A percentile compares a stretch with the other conserved stretches of the same genome.
Evolutionary conservation across 331 rosid genomes (phyloP).

Genomic region (Stylosanthes scabra): DNA sequence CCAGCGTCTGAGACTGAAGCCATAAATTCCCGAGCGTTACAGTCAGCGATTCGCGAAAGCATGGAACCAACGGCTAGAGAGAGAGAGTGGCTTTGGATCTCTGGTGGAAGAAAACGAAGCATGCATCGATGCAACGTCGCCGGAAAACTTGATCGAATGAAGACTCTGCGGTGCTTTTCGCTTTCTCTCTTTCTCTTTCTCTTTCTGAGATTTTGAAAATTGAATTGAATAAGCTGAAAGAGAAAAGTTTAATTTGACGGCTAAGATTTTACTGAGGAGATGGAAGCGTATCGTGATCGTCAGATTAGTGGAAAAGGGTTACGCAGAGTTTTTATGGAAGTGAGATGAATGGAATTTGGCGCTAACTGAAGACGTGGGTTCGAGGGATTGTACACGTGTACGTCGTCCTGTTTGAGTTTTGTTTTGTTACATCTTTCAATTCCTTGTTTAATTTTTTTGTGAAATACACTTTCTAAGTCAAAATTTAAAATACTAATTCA

Average conservation of each 20-base stretch:
- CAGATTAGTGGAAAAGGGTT: conserved; percentile 39
- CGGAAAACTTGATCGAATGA: conserved; percentile 25
- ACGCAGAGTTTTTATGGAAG: conserved; percentile 27
- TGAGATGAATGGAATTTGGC: conserved; percentile 67
- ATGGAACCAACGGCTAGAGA: conserved; percentile 4
- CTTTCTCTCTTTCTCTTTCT: neutral
- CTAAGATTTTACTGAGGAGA: conserved; percentile 12
- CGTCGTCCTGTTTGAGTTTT: neutral
- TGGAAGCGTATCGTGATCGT: conserved; percentile 25
- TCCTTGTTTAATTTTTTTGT: too few relatives aligned
- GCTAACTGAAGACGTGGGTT: conserved; percentile 52
- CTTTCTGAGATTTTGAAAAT: conserved; percentile 65
- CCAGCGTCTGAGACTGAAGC: neutral
- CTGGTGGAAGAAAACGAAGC: conserved; percentile 19
- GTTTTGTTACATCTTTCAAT: too few relatives aligned
- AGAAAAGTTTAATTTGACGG: conserved; percentile 25
- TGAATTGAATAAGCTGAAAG: conserved; percentile 44
- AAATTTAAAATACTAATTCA: too few relatives aligned
- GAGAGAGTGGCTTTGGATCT: neutral
- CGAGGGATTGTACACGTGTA: conserved; percentile 20
- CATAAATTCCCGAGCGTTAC: conserved; percentile 38
- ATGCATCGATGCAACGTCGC: conserved; percentile 26
- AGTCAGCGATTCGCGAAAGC: conserved; percentile 2
- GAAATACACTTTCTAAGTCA: too few relatives aligned
- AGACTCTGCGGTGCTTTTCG: conserved; percentile 28